Evolutionary conservation across 2,329 filamentous ascomycete genomes (phyloP).

Genomic region (Fusarium sp.): DNA sequence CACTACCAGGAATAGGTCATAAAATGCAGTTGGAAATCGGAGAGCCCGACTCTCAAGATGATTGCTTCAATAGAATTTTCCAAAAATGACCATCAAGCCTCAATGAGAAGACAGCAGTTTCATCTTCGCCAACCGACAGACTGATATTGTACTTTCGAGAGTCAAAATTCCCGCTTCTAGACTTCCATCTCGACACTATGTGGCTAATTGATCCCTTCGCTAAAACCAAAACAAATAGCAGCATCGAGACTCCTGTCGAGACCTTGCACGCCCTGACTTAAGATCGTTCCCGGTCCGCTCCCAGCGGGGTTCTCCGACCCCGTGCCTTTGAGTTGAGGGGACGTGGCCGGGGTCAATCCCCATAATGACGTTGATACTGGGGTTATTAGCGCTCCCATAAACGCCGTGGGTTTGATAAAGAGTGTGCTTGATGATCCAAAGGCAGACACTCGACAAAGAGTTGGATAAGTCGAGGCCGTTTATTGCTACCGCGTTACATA

Average conservation of each 20-base stretch:
- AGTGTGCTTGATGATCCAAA: neutral
- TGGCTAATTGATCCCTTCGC: constrained; percentile 1
- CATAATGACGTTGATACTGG: constrained; percentile 38
- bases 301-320: constrained; percentile 36
- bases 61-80: neutral
- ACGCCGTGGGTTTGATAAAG: neutral
- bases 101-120: neutral
- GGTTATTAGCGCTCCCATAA: constrained; percentile 10
- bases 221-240: neutral
- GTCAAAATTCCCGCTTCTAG: neutral
- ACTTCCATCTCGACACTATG: neutral
- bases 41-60: constrained; percentile 17
- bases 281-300: constrained; percentile 36
- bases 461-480: neutral
- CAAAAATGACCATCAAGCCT: neutral
- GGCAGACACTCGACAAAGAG: neutral
- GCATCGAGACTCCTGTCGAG: constrained; percentile 14
- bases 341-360: constrained; percentile 13
- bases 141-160: neutral
- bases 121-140: neutral
- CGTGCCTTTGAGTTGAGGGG: constrained; percentile 22
- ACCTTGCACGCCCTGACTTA: constrained; percentile 30
- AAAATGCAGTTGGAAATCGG: constrained; percentile 23
- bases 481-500: neutral
- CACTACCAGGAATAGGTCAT: neutral